A percentile compares a stretch with the other conserved stretches of the same genome.
phyloP scores from a whole-genome alignment of 208 protist species.

The Strigomonas galati region DNA sequence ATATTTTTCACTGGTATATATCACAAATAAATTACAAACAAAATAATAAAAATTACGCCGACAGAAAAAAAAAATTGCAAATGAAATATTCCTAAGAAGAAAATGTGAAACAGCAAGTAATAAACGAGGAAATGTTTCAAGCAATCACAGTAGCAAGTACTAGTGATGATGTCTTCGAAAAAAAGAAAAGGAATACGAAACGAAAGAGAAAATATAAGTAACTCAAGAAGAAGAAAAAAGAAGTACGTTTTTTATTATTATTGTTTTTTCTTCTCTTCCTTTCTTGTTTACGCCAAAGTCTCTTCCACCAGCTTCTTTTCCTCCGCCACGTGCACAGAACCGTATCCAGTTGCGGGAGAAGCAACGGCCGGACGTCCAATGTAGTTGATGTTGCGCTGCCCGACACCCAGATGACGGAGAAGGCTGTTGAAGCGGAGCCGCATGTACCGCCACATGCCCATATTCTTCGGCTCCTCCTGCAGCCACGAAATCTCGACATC shows the following conservation, averaged over 20 bases:
- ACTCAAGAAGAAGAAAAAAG: background rate
- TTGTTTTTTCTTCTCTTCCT: conserved; percentile 14
- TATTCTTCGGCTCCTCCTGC: conserved; percentile 98
- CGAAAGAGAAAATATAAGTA: conserved; percentile 1
- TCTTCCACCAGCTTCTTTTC: conserved; percentile 68
- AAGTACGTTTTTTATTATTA: background rate
- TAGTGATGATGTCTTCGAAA: conserved; percentile 8
- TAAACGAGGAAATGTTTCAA: background rate
- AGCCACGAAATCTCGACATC: conserved; percentile 93
- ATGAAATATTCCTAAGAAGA: conserved; percentile 1
- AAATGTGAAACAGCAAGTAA: background rate
- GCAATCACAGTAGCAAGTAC: no score
- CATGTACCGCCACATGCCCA: conserved; percentile 93
- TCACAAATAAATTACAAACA: background rate
- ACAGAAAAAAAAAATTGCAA: background rate
- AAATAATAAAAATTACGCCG: background rate
- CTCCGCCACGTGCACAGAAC: conserved; percentile 84
- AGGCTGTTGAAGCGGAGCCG: conserved; percentile 77
- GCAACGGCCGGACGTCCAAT: conserved; percentile 74
- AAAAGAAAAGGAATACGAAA: conserved; percentile 8
- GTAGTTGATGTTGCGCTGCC: conserved; percentile 47
- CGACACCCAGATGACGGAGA: conserved; percentile 50
- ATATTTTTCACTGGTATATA: conserved; percentile 3
- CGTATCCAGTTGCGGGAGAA: conserved; percentile 90
- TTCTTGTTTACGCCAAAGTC: conserved; percentile 2